Base-by-base conservation (phyloP, 495 filamentous ascomycete species). In the Cairneyella variabilis region DNA sequence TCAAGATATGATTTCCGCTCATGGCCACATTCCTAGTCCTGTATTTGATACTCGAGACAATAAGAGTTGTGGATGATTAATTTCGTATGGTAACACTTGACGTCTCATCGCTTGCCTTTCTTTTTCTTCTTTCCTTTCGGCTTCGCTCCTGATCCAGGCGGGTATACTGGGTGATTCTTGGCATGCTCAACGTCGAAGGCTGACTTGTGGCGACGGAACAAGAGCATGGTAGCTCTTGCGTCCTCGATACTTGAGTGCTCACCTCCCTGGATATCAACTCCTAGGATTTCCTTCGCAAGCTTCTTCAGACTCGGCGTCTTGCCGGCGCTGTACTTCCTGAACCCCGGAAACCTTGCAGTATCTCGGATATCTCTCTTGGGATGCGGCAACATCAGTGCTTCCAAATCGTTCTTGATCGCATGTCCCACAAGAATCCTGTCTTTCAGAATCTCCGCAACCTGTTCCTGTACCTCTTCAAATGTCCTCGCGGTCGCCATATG, bases 401-500 rank as follows among this genome's bases (percentile, higher is more conserved):
- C 77, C 20, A 97, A 66, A 65, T 98, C 93, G 58, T 97, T 86
- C 57, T 84, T 82, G 23, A 97, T 67, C n/a, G 91, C 89, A 66
- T 98, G 93, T 0, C 93, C 93, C 2, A 98, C 79, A 0, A 98
- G 69, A 26, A 97, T 79, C 14, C 87, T 75, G 11, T 75, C 86
- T 18, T 83, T 70, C 4, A 98, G 68, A 3, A 97, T 76, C n/a
- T 71, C 74, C 0, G 85, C 79, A 17, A 96, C 79, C 37, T 85
- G 76, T 25, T 73, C 68, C 60, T 95, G 91, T 1, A 90, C 92
- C 14, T 84, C 77, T 40, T 84, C 81, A 53, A 96, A 88, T 5
- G 73, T 64, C 22, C 88, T 70, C 0, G 90, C 90, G 26, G 68
- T 67, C 11, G 76, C 66, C 75, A 97, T 85, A 56, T 86, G 76